Evolutionary conservation across 129 eudicot species (phyloP).

Genomic region (Chrysanthemum seticuspe): DNA sequence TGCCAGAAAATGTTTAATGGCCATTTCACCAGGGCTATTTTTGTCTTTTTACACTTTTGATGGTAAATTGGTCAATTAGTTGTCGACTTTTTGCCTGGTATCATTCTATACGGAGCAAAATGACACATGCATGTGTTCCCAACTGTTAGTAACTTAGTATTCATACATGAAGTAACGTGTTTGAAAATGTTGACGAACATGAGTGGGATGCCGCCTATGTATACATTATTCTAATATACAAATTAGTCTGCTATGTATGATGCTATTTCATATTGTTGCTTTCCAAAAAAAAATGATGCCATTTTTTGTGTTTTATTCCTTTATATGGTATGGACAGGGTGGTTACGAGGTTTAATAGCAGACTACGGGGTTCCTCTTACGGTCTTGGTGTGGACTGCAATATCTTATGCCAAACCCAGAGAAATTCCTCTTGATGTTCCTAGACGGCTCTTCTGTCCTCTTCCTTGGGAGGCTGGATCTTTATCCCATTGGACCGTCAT

Average conservation of each 20-base stretch:
- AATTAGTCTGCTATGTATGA: neutral
- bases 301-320: constrained; percentile 9
- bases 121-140: neutral
- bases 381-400: constrained; percentile 77
- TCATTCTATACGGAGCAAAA: neutral
- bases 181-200: neutral
- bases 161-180: neutral
- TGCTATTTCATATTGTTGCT: too few relatives aligned
- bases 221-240: neutral
- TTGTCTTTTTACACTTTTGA: neutral
- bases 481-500: constrained; percentile 71
- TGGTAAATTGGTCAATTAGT: neutral
- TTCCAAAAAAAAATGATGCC: too few relatives aligned
- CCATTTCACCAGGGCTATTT: neutral
- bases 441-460: constrained; percentile 68
- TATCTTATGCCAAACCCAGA: constrained; percentile 64
- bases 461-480: constrained; percentile 84
- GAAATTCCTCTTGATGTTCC: constrained; percentile 70
- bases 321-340: constrained; percentile 43
- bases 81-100: neutral
- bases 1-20: neutral
- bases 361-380: constrained; percentile 89
- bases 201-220: neutral
- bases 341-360: constrained; percentile 68
- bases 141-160: neutral